These are phyloP conservation scores for Sugiyamaella paludigena DNA, from an alignment of 1,139 yeast genomes.

Conservation along the genomic window DNA sequence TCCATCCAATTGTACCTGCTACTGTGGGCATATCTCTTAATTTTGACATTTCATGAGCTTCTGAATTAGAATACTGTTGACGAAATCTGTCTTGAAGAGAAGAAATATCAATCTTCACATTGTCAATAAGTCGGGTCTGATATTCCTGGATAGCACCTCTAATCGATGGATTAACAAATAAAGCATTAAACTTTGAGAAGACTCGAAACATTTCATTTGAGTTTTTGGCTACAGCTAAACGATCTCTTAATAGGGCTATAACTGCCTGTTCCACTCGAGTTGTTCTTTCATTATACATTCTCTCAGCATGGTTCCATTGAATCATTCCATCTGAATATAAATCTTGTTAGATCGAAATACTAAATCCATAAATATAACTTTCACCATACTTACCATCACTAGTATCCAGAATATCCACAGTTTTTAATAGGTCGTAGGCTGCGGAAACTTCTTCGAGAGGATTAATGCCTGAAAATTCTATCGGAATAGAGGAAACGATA, in stretches of 20 bases:
- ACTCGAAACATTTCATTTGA: conserved; percentile 52
- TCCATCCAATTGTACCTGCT: conserved; percentile 51
- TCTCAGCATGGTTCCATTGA: conserved; percentile 44
- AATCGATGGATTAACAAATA: conserved; percentile 51
- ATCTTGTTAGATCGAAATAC: background rate
- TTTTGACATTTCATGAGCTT: conserved; percentile 38
- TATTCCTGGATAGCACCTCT: conserved; percentile 56
- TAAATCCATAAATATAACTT: background rate
- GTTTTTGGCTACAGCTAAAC: conserved; percentile 42
- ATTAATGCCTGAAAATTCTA: conserved; percentile 29
- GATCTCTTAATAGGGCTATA: conserved; percentile 41
- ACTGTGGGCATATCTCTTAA: conserved; percentile 48
- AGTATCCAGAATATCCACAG: conserved; percentile 43
- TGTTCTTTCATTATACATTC: conserved; percentile 44
- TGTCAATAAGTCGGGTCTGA: conserved; percentile 48
- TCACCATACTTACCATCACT: conserved; percentile 34
- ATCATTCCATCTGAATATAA: conserved; percentile 32
- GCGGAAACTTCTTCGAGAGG: conserved; percentile 40
- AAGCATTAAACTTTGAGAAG: conserved; percentile 48
- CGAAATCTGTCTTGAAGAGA: conserved; percentile 44
- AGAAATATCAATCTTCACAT: conserved; percentile 48
- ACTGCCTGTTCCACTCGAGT: conserved; percentile 48
- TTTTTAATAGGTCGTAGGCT: conserved; percentile 44
- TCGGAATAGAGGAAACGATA: conserved; percentile 14
- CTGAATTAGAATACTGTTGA: conserved; percentile 37